A percentile compares a stretch with the other conserved stretches of the same genome.
Evolutionary conservation across 805 yeast species (phyloP).

Genomic region (Cyberlindnera euphorbiae): DNA sequence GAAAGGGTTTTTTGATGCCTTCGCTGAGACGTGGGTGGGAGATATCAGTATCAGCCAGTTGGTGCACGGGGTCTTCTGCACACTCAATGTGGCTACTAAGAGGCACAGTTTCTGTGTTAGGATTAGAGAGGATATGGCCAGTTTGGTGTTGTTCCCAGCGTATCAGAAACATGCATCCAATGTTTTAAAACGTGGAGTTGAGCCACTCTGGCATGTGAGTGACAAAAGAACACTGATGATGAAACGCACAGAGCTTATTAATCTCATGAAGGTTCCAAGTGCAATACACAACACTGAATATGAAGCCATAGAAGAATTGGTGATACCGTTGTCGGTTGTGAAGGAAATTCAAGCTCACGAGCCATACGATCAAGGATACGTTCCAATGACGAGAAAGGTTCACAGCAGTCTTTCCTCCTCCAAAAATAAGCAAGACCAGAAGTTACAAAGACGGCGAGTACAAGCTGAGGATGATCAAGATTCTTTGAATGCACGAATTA

Average conservation of each 20-base stretch:
- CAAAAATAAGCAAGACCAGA: neutral
- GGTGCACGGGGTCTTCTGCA: constrained; percentile 40
- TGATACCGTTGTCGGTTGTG: constrained; percentile 12
- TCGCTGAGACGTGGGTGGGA: constrained; percentile 38
- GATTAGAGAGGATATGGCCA: constrained; percentile 29
- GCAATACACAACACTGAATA: constrained; percentile 1
- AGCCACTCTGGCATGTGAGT: too few relatives aligned
- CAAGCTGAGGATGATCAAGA: constrained; percentile 3
- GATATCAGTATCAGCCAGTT: constrained; percentile 30
- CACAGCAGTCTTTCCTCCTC: neutral
- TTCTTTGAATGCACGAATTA: constrained; percentile 7
- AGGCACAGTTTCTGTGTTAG: constrained; percentile 36
- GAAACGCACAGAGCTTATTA: constrained; percentile 4
- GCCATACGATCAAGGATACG: constrained; percentile 2
- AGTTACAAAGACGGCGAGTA: constrained; percentile 1
- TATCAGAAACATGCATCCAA: constrained; percentile 10
- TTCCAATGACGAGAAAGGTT: constrained; percentile 5
- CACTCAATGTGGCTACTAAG: constrained; percentile 24
- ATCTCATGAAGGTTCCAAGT: constrained; percentile 1
- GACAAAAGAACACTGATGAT: neutral
- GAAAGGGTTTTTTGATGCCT: constrained; percentile 34
- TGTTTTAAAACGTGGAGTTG: too few relatives aligned
- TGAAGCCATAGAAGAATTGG: constrained; percentile 6
- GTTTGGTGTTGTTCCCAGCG: constrained; percentile 28
- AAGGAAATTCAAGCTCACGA: constrained; percentile 1